These are phyloP conservation scores for Ogataea ganodermae DNA, from an alignment of 805 yeast species.

Conservation along the genomic window DNA sequence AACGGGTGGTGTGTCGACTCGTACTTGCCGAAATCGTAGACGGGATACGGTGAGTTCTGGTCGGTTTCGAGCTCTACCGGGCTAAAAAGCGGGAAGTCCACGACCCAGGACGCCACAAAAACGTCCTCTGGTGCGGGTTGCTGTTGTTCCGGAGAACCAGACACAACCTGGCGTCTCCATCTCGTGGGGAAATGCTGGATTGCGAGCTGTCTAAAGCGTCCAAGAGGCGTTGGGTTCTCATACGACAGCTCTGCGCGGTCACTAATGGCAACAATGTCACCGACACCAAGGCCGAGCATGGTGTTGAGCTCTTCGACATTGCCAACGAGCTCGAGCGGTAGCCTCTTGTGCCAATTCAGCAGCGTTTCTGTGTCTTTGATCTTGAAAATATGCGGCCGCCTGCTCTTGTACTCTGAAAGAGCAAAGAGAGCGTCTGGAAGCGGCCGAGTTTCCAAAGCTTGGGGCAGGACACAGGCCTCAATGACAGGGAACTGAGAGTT, in stretches of 20 bases:
- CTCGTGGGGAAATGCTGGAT: constrained; percentile 53
- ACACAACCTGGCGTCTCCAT: constrained; percentile 47
- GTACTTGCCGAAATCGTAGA: constrained; percentile 48
- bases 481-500: constrained; percentile 60
- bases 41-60: constrained; percentile 51
- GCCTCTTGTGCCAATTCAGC: constrained; percentile 43
- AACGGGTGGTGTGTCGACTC: constrained; percentile 96
- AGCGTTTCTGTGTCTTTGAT: constrained; percentile 46
- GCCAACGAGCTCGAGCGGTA: constrained; percentile 18
- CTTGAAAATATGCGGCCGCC: constrained; percentile 60
- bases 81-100: constrained; percentile 88
- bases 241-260: constrained; percentile 70
- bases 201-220: constrained; percentile 77
- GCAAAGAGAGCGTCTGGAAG: constrained; percentile 42
- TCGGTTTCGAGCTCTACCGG: constrained; percentile 53
- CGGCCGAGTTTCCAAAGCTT: constrained; percentile 40
- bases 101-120: constrained; percentile 79
- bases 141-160: constrained; percentile 15
- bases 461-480: constrained; percentile 69
- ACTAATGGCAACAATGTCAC: constrained; percentile 78
- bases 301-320: constrained; percentile 27
- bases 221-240: constrained; percentile 95
- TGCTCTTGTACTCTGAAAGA: constrained; percentile 46
- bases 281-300: constrained; percentile 49
- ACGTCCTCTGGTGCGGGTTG: constrained; percentile 31